Conservation (phyloP, 2,329 filamentous ascomycete species). For the Pseudogymnoascus sp. region DNA sequence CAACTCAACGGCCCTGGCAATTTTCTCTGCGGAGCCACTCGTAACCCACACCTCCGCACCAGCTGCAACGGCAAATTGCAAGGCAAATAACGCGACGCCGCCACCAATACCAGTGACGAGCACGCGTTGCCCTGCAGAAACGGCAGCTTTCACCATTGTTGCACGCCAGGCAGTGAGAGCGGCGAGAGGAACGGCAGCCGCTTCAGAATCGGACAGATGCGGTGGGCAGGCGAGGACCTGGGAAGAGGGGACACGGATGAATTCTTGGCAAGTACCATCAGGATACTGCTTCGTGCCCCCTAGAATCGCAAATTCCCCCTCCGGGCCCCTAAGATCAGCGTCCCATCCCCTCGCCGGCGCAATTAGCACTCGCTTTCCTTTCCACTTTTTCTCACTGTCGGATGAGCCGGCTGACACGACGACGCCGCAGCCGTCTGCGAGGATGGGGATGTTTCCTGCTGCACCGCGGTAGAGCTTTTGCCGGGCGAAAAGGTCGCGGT, state of each 20-base stretch:
- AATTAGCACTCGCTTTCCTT: conserved; percentile 62
- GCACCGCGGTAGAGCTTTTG: conserved; percentile 80
- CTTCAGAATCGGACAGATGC: conserved; percentile 63
- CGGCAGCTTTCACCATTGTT: conserved; percentile 62
- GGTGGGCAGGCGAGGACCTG: conserved; percentile 67
- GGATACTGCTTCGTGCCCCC: conserved; percentile 56
- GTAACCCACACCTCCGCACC: conserved; percentile 38
- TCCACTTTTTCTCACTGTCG: conserved; percentile 38
- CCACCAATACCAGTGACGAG: conserved; percentile 83
- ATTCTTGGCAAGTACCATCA: conserved; percentile 64
- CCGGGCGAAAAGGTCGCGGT: conserved; percentile 84
- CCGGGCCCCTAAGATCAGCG: conserved; percentile 59
- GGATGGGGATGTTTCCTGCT: conserved; percentile 64
- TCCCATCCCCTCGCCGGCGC: conserved; percentile 71
- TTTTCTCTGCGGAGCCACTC: conserved; percentile 53
- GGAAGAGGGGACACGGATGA: conserved; percentile 52
- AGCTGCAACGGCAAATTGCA: conserved; percentile 65
- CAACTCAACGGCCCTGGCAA: conserved; percentile 57
- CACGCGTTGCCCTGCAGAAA: conserved; percentile 54
- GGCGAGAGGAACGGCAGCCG: conserved; percentile 70
- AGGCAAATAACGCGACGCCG: conserved; percentile 70
- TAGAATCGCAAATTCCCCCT: conserved; percentile 51
- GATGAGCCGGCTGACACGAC: conserved; percentile 55
- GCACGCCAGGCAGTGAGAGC: conserved; percentile 82
- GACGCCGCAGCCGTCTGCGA: conserved; percentile 69